Evolutionary conservation across 1,284 basidiomycete species (phyloP).

Genomic region (Heliocybe sulcata): DNA sequence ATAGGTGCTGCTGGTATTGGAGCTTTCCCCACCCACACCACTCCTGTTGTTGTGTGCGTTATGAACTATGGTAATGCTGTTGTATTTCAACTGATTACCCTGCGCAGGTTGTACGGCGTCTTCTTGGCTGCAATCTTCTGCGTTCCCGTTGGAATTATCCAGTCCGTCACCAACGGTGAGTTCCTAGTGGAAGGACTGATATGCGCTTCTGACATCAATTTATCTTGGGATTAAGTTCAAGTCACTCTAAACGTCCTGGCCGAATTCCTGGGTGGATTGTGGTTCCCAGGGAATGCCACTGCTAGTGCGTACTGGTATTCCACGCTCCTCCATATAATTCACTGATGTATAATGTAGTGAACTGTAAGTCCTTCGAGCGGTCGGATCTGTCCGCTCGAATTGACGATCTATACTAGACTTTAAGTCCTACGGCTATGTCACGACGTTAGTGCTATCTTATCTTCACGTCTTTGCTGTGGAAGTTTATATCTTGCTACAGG

Average conservation of each 20-base stretch:
- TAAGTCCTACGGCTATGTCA: conserved; percentile 32
- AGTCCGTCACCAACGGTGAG: conserved; percentile 27
- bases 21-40: conserved; percentile 21
- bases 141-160: conserved; percentile 33
- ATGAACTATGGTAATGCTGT: not conserved
- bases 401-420: conserved; percentile 16
- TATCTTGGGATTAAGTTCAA: too few species aligned
- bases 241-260: conserved; percentile 31
- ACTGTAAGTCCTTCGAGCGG: conserved; percentile 13
- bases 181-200: not conserved
- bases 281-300: conserved; percentile 28
- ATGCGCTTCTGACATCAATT: too few species aligned
- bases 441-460: conserved; percentile 18
- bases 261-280: conserved; percentile 31
- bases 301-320: conserved; percentile 14
- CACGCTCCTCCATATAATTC: not conserved
- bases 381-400: not conserved
- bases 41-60: conserved; percentile 18
- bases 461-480: not conserved
- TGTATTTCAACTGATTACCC: too few species aligned
- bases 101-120: conserved; percentile 15
- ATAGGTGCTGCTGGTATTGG: conserved; percentile 16
- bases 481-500: not conserved
- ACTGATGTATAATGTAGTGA: conserved; percentile 14
- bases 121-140: conserved; percentile 25